Base-by-base conservation (phyloP, 257 asterid genomes). In the Solanum pinnatisectum region DNA sequence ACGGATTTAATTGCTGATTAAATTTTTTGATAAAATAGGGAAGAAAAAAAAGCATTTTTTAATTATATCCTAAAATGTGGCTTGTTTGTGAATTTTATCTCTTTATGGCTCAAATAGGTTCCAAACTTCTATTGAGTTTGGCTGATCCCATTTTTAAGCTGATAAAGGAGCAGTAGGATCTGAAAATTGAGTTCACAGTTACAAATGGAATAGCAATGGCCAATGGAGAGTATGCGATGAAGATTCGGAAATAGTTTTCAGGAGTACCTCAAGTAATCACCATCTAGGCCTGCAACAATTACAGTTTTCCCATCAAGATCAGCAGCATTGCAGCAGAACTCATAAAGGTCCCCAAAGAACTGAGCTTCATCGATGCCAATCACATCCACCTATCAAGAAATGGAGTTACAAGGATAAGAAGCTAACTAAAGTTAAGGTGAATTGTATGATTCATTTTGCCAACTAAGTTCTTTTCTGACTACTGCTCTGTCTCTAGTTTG, bases 311-410 rank as follows among this genome's bases (percentile, higher is more conserved):
- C 98, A 87, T 96, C 98, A 36, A 49, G 95, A 88, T 97, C 99
- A 39, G 99, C 99, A 82, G 99, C 98, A 90, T 92, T 84, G 91
- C 93, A 73, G 95, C 98, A 97, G 90, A 96, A 97, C 74, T 94
- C 96, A 59, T 94, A 95, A 70, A 96, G 95, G 91, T 96, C 99
- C 5, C 87, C 94, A 33, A 97, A 97, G 88, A 97, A 97, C 88
- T 95, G 98, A 68, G 99, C 98, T 91, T 96, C 99, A 84, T 97
- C 99, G 20, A 97, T 96, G 63, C 99, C 98, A 42, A 97, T 96
- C 90, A 97, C 99, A 32, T 96, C 95, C 52, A 93, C 88, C 95
- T 93, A 92, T 27, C 39, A 79, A 79, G 25, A 79, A 44, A 44
- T 46, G 59, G 40, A 79, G 39, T 79, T 79, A 44, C 39, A 44